A percentile compares a stretch with the other conserved stretches of the same genome.
phyloP scores from a whole-genome alignment of 805 yeast species.

The Brettanomyces nanus region DNA sequence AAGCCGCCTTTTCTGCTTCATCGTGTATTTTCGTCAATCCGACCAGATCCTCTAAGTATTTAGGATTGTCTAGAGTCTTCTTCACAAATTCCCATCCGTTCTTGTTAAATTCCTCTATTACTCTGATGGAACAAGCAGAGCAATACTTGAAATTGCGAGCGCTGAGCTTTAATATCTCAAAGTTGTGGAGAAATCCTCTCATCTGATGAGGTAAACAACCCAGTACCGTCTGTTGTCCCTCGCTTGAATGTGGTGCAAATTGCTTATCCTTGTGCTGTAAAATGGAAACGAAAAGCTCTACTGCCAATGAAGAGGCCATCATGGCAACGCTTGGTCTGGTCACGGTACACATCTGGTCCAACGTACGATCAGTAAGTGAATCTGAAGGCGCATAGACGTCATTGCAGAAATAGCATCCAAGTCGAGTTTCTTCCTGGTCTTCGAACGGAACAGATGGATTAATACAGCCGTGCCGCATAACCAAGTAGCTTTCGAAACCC shows the following conservation, averaged over 20 bases:
- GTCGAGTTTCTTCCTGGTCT: conserved; percentile 26
- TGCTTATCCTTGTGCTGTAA: conserved; percentile 57
- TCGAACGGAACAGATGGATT: conserved; percentile 15
- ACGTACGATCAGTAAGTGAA: conserved; percentile 74
- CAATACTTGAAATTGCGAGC: conserved; percentile 74
- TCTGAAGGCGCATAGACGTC: conserved; percentile 94
- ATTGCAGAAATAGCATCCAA: conserved; percentile 95
- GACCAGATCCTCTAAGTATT: conserved; percentile 65
- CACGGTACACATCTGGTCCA: conserved; percentile 98
- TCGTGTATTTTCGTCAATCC: conserved; percentile 72
- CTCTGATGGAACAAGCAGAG: conserved; percentile 72
- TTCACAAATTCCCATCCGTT: conserved; percentile 79
- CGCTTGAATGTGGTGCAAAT: conserved; percentile 27
- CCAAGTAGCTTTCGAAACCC: conserved; percentile 90
- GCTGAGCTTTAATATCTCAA: conserved; percentile 52
- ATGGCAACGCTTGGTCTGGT: conserved; percentile 95
- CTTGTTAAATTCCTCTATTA: conserved; percentile 41
- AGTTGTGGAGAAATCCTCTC: conserved; percentile 72
- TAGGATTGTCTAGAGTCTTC: conserved; percentile 56
- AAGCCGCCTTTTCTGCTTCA: conserved; percentile 51
- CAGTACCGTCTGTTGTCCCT: conserved; percentile 31
- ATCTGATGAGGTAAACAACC: conserved; percentile 86
- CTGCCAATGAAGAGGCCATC: conserved; percentile 79
- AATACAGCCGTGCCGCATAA: conserved; percentile 81
- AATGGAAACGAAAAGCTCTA: conserved; percentile 68